Evolutionary conservation across 1,284 basidiomycete genomes (phyloP), one percentile per base, ranked within the genome.

Genomic region (Melampsora americana): DNA sequence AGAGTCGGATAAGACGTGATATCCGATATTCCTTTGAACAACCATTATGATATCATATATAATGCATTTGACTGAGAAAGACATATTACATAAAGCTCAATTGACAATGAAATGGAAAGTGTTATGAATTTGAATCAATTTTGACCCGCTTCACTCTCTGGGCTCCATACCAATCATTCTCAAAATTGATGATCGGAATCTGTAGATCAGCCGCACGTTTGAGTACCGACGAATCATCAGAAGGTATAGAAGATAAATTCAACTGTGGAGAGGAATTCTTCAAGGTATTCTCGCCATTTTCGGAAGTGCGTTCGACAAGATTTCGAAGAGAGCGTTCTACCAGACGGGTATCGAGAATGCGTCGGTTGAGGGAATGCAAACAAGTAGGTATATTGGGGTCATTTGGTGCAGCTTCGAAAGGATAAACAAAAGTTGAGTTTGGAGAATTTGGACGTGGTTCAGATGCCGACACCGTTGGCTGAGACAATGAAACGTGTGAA

Each of bases 371-470:
- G 48, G 60, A 61, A 44, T 62, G 46, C 30, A 74, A 28, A 32
- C 64, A 74, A 44, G 64, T 18, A 5, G 72, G 72, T 32, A 53
- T 74, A 39, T 74, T 74, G 14, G 72, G 72, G 59, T 74, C 72
- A 23, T 66, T 26, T 35, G 59, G 46, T 0, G 59, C 46, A 2
- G 53, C 18, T n/a, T 59, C 5, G 5, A 67, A 65, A 18, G n/a
- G 53, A 56, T 56, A n/a, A 56, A 28, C 53, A 23, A 5, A 6
- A 56, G 53, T 28, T 56, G 18, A 7, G 7, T 56, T 56, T 42
- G 39, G 18, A 56, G 53, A 56, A 28, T n/a, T 7, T 23, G 53
- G 39, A 42, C 39, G 39, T 42, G 39, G 5, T 42, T 42, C 39
- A 12, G 62, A 59, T 35, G 65, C 44, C 32, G 65, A 50, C n/a